A percentile compares a stretch with the other conserved stretches of the same genome.
These are phyloP conservation scores for Tagetes patula DNA, from an alignment of 129 eudicot species.

Conservation along the genomic window DNA sequence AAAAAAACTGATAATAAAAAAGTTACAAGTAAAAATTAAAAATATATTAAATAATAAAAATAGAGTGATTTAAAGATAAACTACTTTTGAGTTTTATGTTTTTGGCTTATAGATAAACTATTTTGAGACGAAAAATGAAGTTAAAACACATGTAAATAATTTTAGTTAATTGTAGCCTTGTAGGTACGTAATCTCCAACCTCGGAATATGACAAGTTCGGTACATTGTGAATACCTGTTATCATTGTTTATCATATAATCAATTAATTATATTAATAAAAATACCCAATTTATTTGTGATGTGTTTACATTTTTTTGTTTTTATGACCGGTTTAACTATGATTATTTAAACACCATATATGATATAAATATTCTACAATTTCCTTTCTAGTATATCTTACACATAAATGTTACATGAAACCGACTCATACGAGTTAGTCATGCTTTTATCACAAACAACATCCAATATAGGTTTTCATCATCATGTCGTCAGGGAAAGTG, in stretches of 20 bases:
- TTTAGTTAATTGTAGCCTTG: neutral
- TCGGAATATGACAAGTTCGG: neutral
- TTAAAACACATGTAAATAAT: neutral
- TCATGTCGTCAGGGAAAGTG: slow-evolving; percentile 8
- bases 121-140: neutral
- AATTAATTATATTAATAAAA: neutral
- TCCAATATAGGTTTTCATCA: neutral
- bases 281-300: neutral
- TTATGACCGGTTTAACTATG: too few relatives aligned
- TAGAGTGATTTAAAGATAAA: too few relatives aligned
- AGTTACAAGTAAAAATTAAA: too few relatives aligned
- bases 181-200: neutral
- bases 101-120: neutral
- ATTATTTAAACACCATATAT: too few relatives aligned
- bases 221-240: neutral
- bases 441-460: slow-evolving; percentile 12
- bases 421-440: neutral
- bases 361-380: too few relatives aligned
- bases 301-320: too few relatives aligned
- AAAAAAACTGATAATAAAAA: too few relatives aligned
- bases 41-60: too few relatives aligned
- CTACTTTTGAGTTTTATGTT: neutral
- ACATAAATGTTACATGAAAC: neutral
- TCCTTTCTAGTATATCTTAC: neutral
- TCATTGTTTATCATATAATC: neutral